These are phyloP conservation scores for Dothistroma pini DNA, from an alignment of 2,329 filamentous ascomycete genomes.

Conservation along the genomic window DNA sequence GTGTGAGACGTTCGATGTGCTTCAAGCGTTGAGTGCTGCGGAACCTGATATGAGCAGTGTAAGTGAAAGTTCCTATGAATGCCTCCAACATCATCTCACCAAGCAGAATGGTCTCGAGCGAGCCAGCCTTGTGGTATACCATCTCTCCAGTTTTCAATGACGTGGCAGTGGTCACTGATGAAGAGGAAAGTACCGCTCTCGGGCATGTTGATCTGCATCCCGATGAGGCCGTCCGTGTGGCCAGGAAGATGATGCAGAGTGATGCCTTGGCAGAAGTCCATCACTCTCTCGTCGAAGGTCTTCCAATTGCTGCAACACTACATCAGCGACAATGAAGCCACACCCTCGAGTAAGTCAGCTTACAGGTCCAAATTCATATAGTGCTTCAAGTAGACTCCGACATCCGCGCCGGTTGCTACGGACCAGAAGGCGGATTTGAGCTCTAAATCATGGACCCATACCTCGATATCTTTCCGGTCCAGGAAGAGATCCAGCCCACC, in stretches of 20 bases:
- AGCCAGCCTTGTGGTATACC: constrained; percentile 38
- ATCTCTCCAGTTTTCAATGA: constrained; percentile 38
- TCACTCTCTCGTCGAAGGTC: constrained; percentile 35
- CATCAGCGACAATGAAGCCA: neutral
- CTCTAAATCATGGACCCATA: constrained; percentile 35
- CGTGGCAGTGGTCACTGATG: constrained; percentile 37
- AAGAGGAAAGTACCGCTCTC: constrained; percentile 35
- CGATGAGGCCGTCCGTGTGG: constrained; percentile 37
- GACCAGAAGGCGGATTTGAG: constrained; percentile 34
- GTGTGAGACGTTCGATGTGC: constrained; percentile 31
- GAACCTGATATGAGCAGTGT: constrained; percentile 21
- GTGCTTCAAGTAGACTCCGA: constrained; percentile 36
- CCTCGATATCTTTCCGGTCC: constrained; percentile 34
- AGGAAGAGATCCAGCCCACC: constrained; percentile 35
- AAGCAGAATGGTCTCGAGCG: constrained; percentile 35
- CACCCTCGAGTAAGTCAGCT: constrained; percentile 3
- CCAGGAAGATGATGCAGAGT: constrained; percentile 37
- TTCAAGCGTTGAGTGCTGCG: constrained; percentile 35
- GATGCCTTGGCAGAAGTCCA: constrained; percentile 35
- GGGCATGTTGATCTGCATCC: constrained; percentile 37
- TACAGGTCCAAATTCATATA: constrained; percentile 34
- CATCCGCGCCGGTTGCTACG: constrained; percentile 36
- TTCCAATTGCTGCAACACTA: constrained; percentile 33
- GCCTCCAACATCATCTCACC: constrained; percentile 14
- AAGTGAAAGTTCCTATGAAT: neutral